phyloP scores from a whole-genome alignment of 495 filamentous ascomycete species.

The Penicillium steckii region DNA sequence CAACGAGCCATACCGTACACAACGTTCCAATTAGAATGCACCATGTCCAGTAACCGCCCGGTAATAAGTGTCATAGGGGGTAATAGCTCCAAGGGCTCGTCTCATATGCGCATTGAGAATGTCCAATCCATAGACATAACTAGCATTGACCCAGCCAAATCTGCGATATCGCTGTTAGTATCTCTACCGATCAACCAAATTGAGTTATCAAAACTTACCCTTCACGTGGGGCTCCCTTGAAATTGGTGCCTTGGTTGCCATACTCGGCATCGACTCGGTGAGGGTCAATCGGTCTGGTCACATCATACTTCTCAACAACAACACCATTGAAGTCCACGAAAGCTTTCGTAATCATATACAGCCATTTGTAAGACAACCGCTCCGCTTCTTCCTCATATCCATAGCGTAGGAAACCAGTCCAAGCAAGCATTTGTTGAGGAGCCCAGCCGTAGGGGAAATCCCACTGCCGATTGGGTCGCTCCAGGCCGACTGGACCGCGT shows the following conservation, averaged over 20 bases:
- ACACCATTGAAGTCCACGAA: constrained; percentile 98
- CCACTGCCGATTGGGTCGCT: constrained; percentile 92
- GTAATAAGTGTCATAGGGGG: constrained; percentile 70
- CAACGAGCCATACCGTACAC: not conserved
- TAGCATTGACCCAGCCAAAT: constrained; percentile 98
- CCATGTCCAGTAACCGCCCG: constrained; percentile 38
- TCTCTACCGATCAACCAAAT: not conserved
- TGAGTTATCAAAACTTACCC: constrained; percentile 62
- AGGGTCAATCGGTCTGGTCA: constrained; percentile 82
- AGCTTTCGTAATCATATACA: constrained; percentile 95
- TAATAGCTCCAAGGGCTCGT: constrained; percentile 79
- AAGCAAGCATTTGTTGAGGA: constrained; percentile 96
- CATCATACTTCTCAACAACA: constrained; percentile 98
- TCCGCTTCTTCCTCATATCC: constrained; percentile 87
- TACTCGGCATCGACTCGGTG: constrained; percentile 96
- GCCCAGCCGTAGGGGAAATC: constrained; percentile 98
- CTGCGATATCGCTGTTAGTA: constrained; percentile 49
- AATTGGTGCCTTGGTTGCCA: constrained; percentile 90
- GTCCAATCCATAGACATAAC: constrained; percentile 85
- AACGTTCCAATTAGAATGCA: constrained; percentile 10
- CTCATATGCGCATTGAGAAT: constrained; percentile 81
- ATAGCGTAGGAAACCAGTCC: constrained; percentile 87
- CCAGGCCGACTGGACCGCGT: constrained; percentile 73
- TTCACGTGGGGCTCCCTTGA: constrained; percentile 92
- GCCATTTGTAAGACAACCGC: constrained; percentile 87